Base-by-base conservation (phyloP, 306 rosid species). In the Benincasa hispida region DNA sequence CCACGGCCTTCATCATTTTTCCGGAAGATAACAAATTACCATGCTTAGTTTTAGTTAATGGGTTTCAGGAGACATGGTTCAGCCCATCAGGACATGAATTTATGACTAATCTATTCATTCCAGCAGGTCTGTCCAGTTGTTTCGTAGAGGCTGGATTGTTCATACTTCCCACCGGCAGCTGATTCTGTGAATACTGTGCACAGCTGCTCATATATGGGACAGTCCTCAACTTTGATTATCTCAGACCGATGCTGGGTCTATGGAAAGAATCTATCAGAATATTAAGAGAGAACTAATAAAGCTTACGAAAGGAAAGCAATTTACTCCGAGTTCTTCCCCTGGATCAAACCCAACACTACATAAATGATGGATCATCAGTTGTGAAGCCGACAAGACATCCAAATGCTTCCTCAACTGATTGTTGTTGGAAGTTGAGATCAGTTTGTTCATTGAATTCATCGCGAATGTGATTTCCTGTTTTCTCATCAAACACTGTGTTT, bases 201-300 rank as follows among this genome's bases (percentile, higher is more conserved):
- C 51, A 93, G 88, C 79, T 89, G 98, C 85, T 91, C 95, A 67
- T 93, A 89, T 85, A 93, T 89, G 42, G 95, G 93, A 73, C 92
- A 89, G 66, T 88, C 97, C 83, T 87, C 89, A 62, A 79, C 92
- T 81, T 85, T 93, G 73, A 80, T 48, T 21, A 82, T 73, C 75
- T 87, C 98, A 62, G 87, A 78, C 85, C 84, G 87, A 70, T 88
- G 79, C 79, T 92, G 98, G 45, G 79, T 83, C 92, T 86, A 76
- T 17, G 76, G 3, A 53, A 69, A 72, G 81, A 86, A 37, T 63
- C 54, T 18, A 66, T 79, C 70, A 83, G 66, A 70, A 62, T 62
- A 79, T 57, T 75, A 67, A 69, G 79, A 27, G 59, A 76, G 39
- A 63, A 34, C 22, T 19, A 78, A 63, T 10, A 39, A 67, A 10